Conservation (phyloP, 331 rosid species). For the Quercus tomentella region DNA sequence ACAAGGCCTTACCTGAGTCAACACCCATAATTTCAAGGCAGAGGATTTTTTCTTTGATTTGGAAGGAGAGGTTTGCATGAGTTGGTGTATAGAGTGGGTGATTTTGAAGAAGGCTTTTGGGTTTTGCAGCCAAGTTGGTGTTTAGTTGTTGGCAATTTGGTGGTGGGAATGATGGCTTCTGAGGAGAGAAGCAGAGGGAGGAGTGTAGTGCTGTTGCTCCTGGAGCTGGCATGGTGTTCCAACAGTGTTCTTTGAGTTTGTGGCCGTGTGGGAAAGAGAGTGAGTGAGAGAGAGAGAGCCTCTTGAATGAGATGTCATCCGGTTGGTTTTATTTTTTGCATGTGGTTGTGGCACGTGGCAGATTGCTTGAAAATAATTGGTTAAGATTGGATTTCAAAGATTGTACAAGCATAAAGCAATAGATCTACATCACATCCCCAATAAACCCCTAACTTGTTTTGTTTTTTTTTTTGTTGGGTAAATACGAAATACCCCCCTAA, state of each 20-base stretch:
- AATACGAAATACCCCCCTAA: too few species aligned
- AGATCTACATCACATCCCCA: conserved; percentile 13
- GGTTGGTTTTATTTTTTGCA: not conserved
- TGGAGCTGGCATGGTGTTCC: conserved; percentile 33
- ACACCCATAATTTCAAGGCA: conserved; percentile 91
- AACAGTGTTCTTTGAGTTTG: not conserved
- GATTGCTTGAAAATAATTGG: conserved; percentile 50
- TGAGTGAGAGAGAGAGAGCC: not conserved
- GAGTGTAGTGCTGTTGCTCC: conserved; percentile 48
- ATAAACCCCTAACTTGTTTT: not conserved
- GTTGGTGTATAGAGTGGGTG: conserved; percentile 71
- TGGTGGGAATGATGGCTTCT: conserved; percentile 36
- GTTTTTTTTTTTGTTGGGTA: too few species aligned
- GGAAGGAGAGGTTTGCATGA: conserved; percentile 52
- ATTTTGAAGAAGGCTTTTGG: conserved; percentile 55
- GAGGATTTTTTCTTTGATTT: conserved; percentile 79
- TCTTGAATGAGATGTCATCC: conserved; percentile 1
- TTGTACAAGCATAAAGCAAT: not conserved
- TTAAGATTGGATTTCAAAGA: conserved; percentile 39
- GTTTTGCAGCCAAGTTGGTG: conserved; percentile 37
- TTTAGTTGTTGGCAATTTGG: conserved; percentile 28
- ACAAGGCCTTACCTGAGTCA: conserved; percentile 79
- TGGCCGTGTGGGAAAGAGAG: not conserved
- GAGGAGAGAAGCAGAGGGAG: conserved; percentile 47
- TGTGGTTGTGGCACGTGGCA: conserved; percentile 37